These are phyloP conservation scores for Aspergillus fischeri DNA, from an alignment of 2,329 filamentous ascomycete species.

Conservation along the genomic window DNA sequence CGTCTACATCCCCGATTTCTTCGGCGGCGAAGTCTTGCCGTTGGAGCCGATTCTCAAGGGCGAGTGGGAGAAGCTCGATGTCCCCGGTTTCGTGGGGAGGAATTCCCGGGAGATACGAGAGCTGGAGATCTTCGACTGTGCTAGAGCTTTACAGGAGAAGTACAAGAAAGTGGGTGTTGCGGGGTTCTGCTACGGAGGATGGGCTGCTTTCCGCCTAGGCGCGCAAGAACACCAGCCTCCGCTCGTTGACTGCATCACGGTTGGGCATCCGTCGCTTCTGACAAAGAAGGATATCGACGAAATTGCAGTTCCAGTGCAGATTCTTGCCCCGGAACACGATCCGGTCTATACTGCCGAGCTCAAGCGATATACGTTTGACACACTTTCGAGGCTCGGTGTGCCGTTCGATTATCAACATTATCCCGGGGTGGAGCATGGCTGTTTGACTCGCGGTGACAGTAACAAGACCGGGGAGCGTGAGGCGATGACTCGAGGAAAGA, in stretches of 20 bases:
- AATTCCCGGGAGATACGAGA: slow-evolving; percentile 38
- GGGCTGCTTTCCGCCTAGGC: slow-evolving; percentile 48
- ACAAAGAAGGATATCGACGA: slow-evolving; percentile 45
- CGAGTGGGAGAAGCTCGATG: slow-evolving; percentile 33
- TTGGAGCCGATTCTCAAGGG: slow-evolving; percentile 25
- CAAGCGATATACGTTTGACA: slow-evolving; percentile 42
- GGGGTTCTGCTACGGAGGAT: slow-evolving; percentile 52
- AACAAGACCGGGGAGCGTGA: slow-evolving; percentile 37
- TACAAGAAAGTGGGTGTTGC: slow-evolving; percentile 39
- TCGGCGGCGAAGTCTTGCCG: slow-evolving; percentile 33
- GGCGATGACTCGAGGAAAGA: slow-evolving; percentile 48
- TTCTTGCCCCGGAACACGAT: slow-evolving; percentile 51
- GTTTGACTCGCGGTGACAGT: slow-evolving; percentile 41
- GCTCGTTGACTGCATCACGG: slow-evolving; percentile 45
- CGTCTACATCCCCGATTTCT: slow-evolving; percentile 43
- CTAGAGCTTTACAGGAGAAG: slow-evolving; percentile 29
- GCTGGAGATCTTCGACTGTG: slow-evolving; percentile 34
- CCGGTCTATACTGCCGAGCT: slow-evolving; percentile 41
- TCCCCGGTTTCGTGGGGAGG: slow-evolving; percentile 35
- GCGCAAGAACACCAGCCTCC: slow-evolving; percentile 30
- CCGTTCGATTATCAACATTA: slow-evolving; percentile 52
- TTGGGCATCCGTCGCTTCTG: slow-evolving; percentile 45
- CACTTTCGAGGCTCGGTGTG: slow-evolving; percentile 36
- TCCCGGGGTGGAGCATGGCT: slow-evolving; percentile 48
- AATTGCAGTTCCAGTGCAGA: slow-evolving; percentile 48